Evolutionary conservation across 179 eudicot genomes (phyloP).

Genomic region (Drosera spatulata): DNA sequence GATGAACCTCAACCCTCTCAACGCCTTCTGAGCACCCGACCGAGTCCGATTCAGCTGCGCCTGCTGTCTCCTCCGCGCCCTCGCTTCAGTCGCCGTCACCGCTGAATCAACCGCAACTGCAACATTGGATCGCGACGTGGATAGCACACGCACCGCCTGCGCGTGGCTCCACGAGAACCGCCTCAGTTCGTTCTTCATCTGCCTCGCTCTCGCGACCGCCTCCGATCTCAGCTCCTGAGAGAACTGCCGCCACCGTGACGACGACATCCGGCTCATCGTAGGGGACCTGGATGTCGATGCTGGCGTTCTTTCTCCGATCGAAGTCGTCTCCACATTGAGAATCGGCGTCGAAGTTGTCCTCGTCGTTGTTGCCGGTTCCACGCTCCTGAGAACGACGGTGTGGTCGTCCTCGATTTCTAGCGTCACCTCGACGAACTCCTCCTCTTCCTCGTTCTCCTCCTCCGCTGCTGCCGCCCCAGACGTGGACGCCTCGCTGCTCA

Average conservation of each 20-base stretch:
- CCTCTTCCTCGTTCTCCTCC: conserved; percentile 10
- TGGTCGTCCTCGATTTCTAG: conserved; percentile 83
- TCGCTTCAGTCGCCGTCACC: conserved; percentile 46
- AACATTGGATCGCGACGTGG: conserved; percentile 26
- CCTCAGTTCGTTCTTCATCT: conserved; percentile 42
- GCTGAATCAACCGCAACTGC: conserved; percentile 2
- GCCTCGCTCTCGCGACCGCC: conserved; percentile 62
- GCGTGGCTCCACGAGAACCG: conserved; percentile 62
- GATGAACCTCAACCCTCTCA: conserved; percentile 73
- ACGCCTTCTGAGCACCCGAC: conserved; percentile 75
- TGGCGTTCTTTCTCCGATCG: conserved; percentile 3
- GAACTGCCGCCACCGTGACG: conserved; percentile 43
- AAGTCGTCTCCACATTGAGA: not conserved
- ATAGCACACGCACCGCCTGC: conserved; percentile 24
- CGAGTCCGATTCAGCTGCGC: conserved; percentile 77
- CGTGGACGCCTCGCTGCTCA: too few species aligned
- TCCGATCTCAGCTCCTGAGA: conserved; percentile 83
- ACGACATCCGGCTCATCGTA: conserved; percentile 46
- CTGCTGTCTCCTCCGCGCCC: conserved; percentile 54
- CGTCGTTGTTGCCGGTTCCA: conserved; percentile 49
- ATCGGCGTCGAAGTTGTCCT: conserved; percentile 7
- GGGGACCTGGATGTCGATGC: conserved; percentile 23
- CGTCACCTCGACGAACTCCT: conserved; percentile 81
- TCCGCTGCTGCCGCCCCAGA: too few species aligned
- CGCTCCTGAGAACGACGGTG: conserved; percentile 67